Percentiles rank a stretch among this genome's conserved stretches.
Conservation (phyloP, 371 early-diverging fungal genomes). For the Apophysomyces elegans region DNA sequence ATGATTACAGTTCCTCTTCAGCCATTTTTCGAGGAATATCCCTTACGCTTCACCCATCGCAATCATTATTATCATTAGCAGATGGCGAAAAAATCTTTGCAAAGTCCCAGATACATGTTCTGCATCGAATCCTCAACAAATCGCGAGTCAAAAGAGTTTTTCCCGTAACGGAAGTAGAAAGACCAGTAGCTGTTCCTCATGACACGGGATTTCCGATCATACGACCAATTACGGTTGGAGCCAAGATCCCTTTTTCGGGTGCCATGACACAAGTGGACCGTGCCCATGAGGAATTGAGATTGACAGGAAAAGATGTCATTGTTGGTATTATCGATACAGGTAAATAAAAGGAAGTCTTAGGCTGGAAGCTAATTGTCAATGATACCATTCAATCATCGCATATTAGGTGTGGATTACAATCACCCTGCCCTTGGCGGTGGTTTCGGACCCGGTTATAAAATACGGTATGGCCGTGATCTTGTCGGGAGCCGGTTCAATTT, state of each 20-base stretch:
- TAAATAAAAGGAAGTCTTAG: constrained; percentile 6
- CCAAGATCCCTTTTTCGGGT: constrained; percentile 19
- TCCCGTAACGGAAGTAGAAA: constrained; percentile 40
- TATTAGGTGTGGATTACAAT: constrained; percentile 56
- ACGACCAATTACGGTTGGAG: not conserved
- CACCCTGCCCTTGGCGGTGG: constrained; percentile 76
- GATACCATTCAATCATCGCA: constrained; percentile 21
- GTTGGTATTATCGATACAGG: constrained; percentile 76
- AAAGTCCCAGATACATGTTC: constrained; percentile 4
- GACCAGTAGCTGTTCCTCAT: constrained; percentile 21
- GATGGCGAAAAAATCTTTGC: constrained; percentile 2
- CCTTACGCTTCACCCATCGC: constrained; percentile 20
- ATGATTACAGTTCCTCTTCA: constrained; percentile 30
- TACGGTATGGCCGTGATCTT: constrained; percentile 63
- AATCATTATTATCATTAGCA: not conserved
- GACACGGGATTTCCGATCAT: constrained; percentile 5
- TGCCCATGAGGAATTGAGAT: constrained; percentile 46
- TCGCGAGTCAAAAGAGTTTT: constrained; percentile 34
- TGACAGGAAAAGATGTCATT: constrained; percentile 67
- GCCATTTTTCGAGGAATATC: constrained; percentile 45
- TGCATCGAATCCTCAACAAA: constrained; percentile 21
- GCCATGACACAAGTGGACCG: constrained; percentile 64
- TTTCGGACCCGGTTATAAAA: constrained; percentile 62
- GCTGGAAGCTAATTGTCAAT: constrained; percentile 17
- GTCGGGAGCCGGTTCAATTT: constrained; percentile 35